Evolutionary conservation across 805 yeast genomes (phyloP).

Genomic region (Metschnikowia proteae): DNA sequence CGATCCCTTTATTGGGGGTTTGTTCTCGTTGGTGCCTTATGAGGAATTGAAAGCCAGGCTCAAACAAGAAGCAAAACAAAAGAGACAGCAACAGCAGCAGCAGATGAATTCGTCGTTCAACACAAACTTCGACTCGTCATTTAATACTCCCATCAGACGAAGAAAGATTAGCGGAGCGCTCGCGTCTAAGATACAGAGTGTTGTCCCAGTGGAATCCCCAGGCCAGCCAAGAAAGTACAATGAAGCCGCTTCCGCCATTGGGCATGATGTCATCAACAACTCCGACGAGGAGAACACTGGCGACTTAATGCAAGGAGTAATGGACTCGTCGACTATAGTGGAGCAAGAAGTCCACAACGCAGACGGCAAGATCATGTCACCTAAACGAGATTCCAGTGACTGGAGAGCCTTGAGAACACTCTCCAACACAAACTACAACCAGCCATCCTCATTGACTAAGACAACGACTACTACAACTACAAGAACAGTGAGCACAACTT

Average conservation of each 20-base stretch:
- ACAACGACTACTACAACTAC: constrained; percentile 48
- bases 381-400: constrained; percentile 25
- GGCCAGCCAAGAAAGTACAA: constrained; percentile 88
- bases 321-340: constrained; percentile 10
- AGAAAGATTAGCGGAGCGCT: constrained; percentile 62
- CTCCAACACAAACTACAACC: constrained; percentile 29
- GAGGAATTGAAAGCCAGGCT: constrained; percentile 58
- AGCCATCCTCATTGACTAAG: constrained; percentile 39
- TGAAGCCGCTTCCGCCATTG: constrained; percentile 28
- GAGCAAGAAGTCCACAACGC: constrained; percentile 17
- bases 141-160: constrained; percentile 73
- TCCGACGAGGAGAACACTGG: constrained; percentile 40
- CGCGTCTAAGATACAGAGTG: constrained; percentile 63
- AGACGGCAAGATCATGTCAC: constrained; percentile 19
- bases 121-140: constrained; percentile 43
- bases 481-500: constrained; percentile 43
- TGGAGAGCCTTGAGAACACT: constrained; percentile 41
- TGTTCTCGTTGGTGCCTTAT: constrained; percentile 56
- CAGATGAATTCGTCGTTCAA: constrained; percentile 27
- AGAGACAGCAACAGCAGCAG: constrained; percentile 29
- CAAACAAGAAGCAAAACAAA: constrained; percentile 40
- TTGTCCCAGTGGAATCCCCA: constrained; percentile 89
- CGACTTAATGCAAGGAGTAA: constrained; percentile 23
- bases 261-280: constrained; percentile 41
- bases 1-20: constrained; percentile 63